Evolutionary conservation across 306 rosid species (phyloP), one percentile per base, ranked within the genome.

Genomic region (Biancaea sappan): DNA sequence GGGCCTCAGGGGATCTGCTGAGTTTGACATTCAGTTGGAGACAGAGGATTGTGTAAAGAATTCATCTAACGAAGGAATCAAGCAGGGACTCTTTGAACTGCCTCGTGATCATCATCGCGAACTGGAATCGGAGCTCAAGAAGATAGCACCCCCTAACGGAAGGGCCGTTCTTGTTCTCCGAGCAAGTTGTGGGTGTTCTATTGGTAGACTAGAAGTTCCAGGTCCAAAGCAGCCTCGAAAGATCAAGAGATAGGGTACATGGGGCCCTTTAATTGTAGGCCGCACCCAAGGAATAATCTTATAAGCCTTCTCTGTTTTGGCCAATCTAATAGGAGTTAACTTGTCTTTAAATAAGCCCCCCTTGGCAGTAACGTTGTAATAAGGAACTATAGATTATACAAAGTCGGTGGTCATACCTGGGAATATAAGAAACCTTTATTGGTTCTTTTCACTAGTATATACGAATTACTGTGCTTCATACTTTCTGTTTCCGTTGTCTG

Each of bases 21-120:
- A 92, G 65, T 95, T 95, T 26, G 98, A 95, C 26, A 95, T 95
- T 83, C 97, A 92, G 75, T 79, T 92, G 78, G 98, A 95, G 86
- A 92, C 98, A 40, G 99, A 95, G 82, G 99, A 95, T 71, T 88
- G 96, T 43, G 91, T 95, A 81, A 92, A 87, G 96, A 95, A 89
- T 51, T 87, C 93, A 0, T 31, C 82, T 0, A 86, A 80, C 32
- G 90, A 87, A 59, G 89, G 80, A 63, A 81, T 88, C 41, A 92
- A 86, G 83, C 88, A 79, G 77, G 97, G 98, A 2, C 86, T 90
- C 6, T 90, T 95, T 12, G 98, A 92, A 47, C 79, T 95, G 76
- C 97, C 92, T 9, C 88, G 92, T 12, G 98, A 95, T 79, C 97
- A 89, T 60, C 98, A 95, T 69, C 83, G 88, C 18, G 99, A 95